Evolutionary conservation across 129 eudicot species (phyloP).

Genomic region (Tagetes erecta): DNA sequence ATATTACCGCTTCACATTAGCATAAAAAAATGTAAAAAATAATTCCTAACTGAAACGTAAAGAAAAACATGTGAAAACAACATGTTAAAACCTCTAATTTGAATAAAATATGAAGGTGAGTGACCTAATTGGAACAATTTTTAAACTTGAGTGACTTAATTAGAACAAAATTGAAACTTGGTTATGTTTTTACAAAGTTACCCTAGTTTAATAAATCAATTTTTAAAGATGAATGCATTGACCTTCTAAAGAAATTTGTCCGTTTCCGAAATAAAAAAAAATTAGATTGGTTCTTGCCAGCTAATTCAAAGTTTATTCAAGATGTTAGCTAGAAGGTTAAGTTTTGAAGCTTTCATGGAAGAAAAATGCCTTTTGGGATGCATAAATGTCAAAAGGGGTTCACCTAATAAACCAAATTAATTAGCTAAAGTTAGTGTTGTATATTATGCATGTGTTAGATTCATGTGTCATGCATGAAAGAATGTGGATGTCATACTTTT

Average conservation of each 20-base stretch:
- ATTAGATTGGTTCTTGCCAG: constrained; percentile 45
- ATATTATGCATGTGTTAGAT: constrained; percentile 25
- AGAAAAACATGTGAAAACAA: too few relatives aligned
- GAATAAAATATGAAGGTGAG: too few relatives aligned
- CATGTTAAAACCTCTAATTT: too few relatives aligned
- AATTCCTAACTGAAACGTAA: too few relatives aligned
- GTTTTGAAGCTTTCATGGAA: constrained; percentile 35
- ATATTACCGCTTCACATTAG: too few relatives aligned
- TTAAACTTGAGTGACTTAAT: too few relatives aligned
- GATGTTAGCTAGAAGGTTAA: constrained; percentile 24
- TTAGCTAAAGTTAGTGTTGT: constrained; percentile 17
- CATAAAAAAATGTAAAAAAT: too few relatives aligned
- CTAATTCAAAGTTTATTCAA: constrained; percentile 26
- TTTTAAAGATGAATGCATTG: constrained; percentile 50
- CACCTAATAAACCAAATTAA: constrained; percentile 47
- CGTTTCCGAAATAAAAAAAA: constrained; percentile 26
- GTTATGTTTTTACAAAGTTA: too few relatives aligned
- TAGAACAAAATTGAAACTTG: too few relatives aligned
- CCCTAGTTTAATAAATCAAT: constrained; percentile 20
- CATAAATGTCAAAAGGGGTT: constrained; percentile 61
- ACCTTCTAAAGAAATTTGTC: constrained; percentile 46
- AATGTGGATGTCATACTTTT: constrained; percentile 8
- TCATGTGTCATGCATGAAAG: constrained; percentile 21
- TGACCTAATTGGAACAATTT: too few relatives aligned
- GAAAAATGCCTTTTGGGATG: constrained; percentile 42